Conservation (phyloP, 1,139 yeast species). For the Pichia sp. region DNA sequence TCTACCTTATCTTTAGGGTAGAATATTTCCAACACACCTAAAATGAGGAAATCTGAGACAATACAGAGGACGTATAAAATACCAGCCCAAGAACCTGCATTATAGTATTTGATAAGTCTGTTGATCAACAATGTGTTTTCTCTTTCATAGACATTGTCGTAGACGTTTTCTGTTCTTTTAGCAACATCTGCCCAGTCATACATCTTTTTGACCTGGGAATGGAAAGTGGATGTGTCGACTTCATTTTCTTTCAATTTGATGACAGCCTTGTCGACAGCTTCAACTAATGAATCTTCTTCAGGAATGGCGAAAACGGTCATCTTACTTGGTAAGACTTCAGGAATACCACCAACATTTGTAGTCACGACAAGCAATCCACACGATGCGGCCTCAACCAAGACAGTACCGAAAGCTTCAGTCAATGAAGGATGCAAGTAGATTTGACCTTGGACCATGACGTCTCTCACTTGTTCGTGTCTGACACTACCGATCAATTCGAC, state of each 20-base stretch:
- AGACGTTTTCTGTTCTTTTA: slow-evolving; percentile 77
- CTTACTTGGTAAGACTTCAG: slow-evolving; percentile 90
- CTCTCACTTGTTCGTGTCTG: slow-evolving; percentile 89
- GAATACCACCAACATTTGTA: slow-evolving; percentile 96
- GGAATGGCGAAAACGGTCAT: slow-evolving; percentile 95
- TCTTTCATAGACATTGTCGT: slow-evolving; percentile 41
- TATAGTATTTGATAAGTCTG: slow-evolving; percentile 60
- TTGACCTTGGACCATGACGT: slow-evolving; percentile 92
- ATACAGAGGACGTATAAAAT: slow-evolving; percentile 74
- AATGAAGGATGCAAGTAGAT: slow-evolving; percentile 91
- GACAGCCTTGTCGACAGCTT: slow-evolving; percentile 68
- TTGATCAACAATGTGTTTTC: slow-evolving; percentile 44
- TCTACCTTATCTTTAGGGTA: slow-evolving; percentile 74
- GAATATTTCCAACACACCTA: slow-evolving; percentile 60
- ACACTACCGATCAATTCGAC: slow-evolving; percentile 86
- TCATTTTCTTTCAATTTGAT: slow-evolving; percentile 50
- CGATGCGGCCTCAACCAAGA: slow-evolving; percentile 94
- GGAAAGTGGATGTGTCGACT: slow-evolving; percentile 75
- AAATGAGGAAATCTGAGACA: slow-evolving; percentile 73
- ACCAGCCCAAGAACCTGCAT: slow-evolving; percentile 85
- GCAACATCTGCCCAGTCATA: slow-evolving; percentile 96
- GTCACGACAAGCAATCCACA: slow-evolving; percentile 95
- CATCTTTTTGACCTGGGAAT: slow-evolving; percentile 74
- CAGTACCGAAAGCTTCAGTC: slow-evolving; percentile 98
- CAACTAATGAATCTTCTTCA: slow-evolving; percentile 74